Conservation (phyloP, 345 rosid genomes). For the Citrus sp. region DNA sequence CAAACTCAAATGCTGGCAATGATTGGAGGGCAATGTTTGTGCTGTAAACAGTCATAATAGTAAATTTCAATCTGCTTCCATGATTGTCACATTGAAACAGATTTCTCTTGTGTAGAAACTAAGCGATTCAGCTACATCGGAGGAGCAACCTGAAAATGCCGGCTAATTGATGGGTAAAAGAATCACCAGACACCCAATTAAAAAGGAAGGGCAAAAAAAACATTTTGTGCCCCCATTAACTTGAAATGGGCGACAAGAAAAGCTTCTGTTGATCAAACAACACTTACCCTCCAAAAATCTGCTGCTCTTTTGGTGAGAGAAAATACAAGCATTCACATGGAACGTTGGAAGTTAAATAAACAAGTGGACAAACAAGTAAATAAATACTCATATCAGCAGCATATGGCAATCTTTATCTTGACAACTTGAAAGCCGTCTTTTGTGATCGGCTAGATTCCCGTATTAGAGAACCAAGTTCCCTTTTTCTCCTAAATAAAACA, state of each 20-base stretch:
- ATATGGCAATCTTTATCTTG: background rate
- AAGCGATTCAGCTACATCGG: constrained; percentile 13
- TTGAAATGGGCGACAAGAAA: background rate
- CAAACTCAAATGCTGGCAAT: constrained; percentile 27
- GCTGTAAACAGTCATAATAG: constrained; percentile 16
- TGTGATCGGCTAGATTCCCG: no score
- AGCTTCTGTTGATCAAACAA: background rate
- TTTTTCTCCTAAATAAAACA: background rate
- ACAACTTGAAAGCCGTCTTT: background rate
- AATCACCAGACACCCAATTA: background rate
- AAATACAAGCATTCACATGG: background rate
- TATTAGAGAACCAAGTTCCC: background rate
- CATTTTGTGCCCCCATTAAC: background rate
- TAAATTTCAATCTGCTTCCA: constrained; percentile 8
- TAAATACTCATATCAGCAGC: no score
- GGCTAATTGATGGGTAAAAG: background rate
- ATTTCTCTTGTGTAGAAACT: background rate
- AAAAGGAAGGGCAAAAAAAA: background rate
- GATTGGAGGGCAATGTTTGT: constrained; percentile 3
- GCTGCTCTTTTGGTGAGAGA: background rate
- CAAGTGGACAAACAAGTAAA: background rate
- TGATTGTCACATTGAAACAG: background rate
- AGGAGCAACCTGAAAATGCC: constrained; percentile 12
- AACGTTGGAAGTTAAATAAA: background rate
- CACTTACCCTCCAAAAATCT: background rate